These are phyloP conservation scores for Annulohypoxylon bovei DNA, from an alignment of 495 filamentous ascomycete genomes.

Conservation along the genomic window DNA sequence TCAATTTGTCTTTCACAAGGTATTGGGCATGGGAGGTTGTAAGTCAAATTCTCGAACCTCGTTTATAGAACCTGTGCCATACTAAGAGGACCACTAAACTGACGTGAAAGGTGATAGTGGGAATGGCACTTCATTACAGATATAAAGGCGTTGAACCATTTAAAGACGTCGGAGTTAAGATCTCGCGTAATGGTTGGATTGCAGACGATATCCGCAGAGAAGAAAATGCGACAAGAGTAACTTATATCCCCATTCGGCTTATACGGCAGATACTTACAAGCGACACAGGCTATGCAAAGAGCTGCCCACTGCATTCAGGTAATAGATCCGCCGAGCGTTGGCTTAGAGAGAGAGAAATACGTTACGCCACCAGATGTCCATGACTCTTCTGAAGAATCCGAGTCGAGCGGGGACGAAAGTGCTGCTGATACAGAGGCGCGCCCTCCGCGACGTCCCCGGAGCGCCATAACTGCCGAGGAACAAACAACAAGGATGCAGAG, in stretches of 20 bases:
- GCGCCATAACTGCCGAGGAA: neutral
- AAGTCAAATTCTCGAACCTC: neutral
- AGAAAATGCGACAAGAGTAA: constrained; percentile 1
- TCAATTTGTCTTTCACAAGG: constrained; percentile 7
- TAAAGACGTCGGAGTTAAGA: constrained; percentile 18
- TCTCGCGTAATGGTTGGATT: neutral
- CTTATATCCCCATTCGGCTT: neutral
- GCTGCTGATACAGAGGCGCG: neutral
- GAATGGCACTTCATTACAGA: constrained; percentile 27
- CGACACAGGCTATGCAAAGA: neutral
- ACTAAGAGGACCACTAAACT: too few species aligned
- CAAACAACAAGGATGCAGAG: neutral
- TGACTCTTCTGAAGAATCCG: constrained; percentile 11
- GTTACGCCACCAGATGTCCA: neutral
- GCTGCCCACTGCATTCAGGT: constrained; percentile 26
- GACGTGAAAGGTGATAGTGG: constrained; percentile 12
- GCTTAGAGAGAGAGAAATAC: too few species aligned
- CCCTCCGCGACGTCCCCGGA: neutral
- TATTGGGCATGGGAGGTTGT: constrained; percentile 23
- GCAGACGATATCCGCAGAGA: constrained; percentile 9
- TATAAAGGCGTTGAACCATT: neutral
- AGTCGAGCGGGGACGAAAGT: constrained; percentile 33
- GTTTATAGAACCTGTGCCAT: neutral
- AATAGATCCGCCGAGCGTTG: neutral
- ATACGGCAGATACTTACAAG: neutral